Evolutionary conservation across 768 basidiomycete species (phyloP), one percentile per base, ranked within the genome.

Genomic region (Phylloporus sp.): DNA sequence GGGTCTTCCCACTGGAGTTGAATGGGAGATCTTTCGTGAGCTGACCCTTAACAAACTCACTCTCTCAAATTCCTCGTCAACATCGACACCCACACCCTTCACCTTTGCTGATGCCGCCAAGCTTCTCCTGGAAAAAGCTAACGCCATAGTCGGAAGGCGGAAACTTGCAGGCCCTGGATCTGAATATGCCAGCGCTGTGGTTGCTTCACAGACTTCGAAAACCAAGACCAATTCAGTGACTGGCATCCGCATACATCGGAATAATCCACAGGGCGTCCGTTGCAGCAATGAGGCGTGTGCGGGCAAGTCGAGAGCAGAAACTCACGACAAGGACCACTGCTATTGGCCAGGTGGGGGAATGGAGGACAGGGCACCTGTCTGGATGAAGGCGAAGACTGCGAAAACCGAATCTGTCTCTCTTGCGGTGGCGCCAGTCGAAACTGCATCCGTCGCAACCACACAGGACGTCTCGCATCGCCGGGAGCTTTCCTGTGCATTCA

Each of bases 261-360:
- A 40, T n/a, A 40, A 40, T 10, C 27, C 27, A 2, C 9, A 13
- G 11, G 39, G 39, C 4, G 8, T 40, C 2, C 18, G 21, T 5
- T 40, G 39, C 18, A 18, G 9, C 1, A 40, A 40, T 0, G 18
- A 15, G 3, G 10, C 8, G 10, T 38, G 23, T 26, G 24, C 27
- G 1, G 38, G 24, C 0, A 0, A 6, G 5, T 9, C 14, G 5
- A 6, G 7, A 3, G 29, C 14, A 1, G 29, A 29, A 3, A 29
- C 13, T 15, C 29, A 29, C 3, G 29, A 29, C 14, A 11, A 15
- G 1, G 6, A 1, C 1, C 29, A 29, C 14, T 29, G 14, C 6
- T 29, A 29, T 15, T 29, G 29, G 29, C 14, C 29, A 0, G 5
- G 29, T 1, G 29, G 38, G 3, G 38, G 38, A 7, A 38, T 38